Conservation (phyloP, 176 grass and related monocot species). For the Bonia amplexicaulis region DNA sequence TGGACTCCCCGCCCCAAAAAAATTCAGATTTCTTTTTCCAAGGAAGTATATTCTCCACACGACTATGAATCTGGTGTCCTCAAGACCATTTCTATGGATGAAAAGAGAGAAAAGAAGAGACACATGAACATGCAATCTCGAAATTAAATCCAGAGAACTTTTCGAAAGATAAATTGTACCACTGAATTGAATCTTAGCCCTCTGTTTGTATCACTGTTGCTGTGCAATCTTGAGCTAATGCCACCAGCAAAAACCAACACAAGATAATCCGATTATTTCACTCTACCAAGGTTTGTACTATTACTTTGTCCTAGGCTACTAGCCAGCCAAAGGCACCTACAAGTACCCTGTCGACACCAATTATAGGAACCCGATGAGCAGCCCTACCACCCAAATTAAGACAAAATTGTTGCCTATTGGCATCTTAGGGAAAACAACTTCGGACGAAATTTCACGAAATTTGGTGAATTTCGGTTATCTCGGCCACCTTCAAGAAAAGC, state of each 20-base stretch:
- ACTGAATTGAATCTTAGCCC: neutral
- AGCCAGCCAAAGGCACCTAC: neutral
- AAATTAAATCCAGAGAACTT: neutral
- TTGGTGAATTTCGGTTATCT: too few species aligned
- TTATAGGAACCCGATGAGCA: neutral
- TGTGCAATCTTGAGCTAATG: neutral
- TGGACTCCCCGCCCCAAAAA: neutral
- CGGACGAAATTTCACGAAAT: too few species aligned
- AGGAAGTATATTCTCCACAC: neutral
- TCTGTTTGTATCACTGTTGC: neutral
- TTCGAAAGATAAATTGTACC: neutral
- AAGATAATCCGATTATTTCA: neutral
- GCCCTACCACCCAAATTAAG: neutral
- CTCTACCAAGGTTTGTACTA: neutral
- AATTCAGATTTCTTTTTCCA: neutral
- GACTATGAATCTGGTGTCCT: neutral
- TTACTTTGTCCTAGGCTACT: neutral
- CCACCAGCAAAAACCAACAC: neutral
- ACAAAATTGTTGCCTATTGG: neutral
- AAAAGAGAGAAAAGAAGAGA: neutral
- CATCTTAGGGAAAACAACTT: too few species aligned
- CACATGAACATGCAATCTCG: neutral
- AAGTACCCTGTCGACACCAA: neutral
- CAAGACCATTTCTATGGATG: neutral
- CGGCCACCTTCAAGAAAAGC: too few species aligned